Percentiles rank a stretch among this genome's conserved stretches.
phyloP scores from a whole-genome alignment of 2,329 filamentous ascomycete genomes.

The Alternaria alternata region DNA sequence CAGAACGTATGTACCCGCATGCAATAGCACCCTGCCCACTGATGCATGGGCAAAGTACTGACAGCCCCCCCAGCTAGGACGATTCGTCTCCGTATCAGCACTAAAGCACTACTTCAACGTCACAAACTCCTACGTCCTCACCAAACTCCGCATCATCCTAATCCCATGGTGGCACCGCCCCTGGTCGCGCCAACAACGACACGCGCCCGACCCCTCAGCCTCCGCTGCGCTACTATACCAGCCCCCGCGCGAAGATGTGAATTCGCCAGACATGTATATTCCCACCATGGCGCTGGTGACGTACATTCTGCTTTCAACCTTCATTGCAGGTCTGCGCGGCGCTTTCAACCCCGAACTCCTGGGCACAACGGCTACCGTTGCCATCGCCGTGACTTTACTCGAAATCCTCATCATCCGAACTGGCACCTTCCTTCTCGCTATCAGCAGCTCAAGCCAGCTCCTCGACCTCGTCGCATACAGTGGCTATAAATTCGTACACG shows the following conservation, averaged over 20 bases:
- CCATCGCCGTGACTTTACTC: slow-evolving; percentile 80
- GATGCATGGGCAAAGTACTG: background rate
- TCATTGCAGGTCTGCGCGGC: slow-evolving; percentile 87
- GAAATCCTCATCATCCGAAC: slow-evolving; percentile 92
- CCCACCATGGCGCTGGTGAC: slow-evolving; percentile 96
- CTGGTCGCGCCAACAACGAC: slow-evolving; percentile 90
- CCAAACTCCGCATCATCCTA: slow-evolving; percentile 90
- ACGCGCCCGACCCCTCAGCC: slow-evolving; percentile 46
- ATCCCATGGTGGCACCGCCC: slow-evolving; percentile 98
- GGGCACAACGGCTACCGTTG: slow-evolving; percentile 85
- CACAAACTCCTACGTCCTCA: slow-evolving; percentile 94
- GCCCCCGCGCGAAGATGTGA: slow-evolving; percentile 92
- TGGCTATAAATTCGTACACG: slow-evolving; percentile 98
- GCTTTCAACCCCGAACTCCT: slow-evolving; percentile 94
- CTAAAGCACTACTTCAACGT: slow-evolving; percentile 99
- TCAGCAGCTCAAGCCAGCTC: slow-evolving; percentile 92
- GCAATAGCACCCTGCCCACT: background rate
- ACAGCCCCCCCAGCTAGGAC: slow-evolving; percentile 65
- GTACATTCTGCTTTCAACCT: slow-evolving; percentile 91
- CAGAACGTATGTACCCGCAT: slow-evolving; percentile 75
- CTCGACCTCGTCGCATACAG: slow-evolving; percentile 95
- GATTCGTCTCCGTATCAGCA: slow-evolving; percentile 89
- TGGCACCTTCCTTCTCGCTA: slow-evolving; percentile 91
- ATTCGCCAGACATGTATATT: slow-evolving; percentile 99
- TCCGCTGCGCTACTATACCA: slow-evolving; percentile 65